A percentile compares a stretch with the other conserved stretches of the same genome.
Conservation (phyloP, 1,284 basidiomycete genomes). For the Ustilago hordei region DNA sequence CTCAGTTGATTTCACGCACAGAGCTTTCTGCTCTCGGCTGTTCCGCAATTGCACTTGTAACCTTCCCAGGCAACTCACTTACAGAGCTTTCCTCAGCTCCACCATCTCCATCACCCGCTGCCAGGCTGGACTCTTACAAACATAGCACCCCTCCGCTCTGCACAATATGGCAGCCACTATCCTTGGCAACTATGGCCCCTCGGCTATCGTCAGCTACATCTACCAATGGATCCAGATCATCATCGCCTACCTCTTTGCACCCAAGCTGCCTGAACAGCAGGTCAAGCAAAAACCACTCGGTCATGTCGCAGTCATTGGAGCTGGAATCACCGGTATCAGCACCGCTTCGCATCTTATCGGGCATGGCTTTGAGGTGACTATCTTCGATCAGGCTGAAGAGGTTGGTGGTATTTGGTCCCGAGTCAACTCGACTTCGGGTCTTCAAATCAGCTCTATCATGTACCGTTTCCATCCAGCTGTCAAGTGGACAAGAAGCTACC, state of each 20-base stretch:
- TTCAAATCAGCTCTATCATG: conserved; percentile 76
- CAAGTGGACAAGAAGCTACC: conserved; percentile 71
- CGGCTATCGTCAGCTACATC: conserved; percentile 44
- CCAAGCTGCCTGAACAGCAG: conserved; percentile 49
- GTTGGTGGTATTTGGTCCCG: conserved; percentile 75
- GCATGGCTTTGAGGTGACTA: conserved; percentile 67
- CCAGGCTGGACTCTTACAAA: neutral
- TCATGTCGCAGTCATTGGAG: conserved; percentile 69
- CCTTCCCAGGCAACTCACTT: neutral
- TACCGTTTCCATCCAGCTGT: conserved; percentile 66
- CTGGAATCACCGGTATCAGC: conserved; percentile 69
- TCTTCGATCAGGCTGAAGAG: conserved; percentile 68
- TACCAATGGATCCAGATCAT: conserved; percentile 63
- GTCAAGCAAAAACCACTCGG: conserved; percentile 55
- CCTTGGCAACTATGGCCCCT: conserved; percentile 23
- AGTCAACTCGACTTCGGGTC: conserved; percentile 75
- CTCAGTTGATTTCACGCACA: neutral
- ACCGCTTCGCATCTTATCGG: conserved; percentile 68
- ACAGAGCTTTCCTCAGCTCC: neutral
- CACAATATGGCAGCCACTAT: conserved; percentile 27
- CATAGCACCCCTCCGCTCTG: neutral
- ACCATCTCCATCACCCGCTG: neutral
- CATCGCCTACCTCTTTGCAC: conserved; percentile 59
- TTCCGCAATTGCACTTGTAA: neutral
- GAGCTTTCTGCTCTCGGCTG: neutral